Percentiles rank a stretch among this genome's conserved stretches.
Evolutionary conservation across 768 basidiomycete species (phyloP).

Genomic region (Asterophora lycoperdoides): DNA sequence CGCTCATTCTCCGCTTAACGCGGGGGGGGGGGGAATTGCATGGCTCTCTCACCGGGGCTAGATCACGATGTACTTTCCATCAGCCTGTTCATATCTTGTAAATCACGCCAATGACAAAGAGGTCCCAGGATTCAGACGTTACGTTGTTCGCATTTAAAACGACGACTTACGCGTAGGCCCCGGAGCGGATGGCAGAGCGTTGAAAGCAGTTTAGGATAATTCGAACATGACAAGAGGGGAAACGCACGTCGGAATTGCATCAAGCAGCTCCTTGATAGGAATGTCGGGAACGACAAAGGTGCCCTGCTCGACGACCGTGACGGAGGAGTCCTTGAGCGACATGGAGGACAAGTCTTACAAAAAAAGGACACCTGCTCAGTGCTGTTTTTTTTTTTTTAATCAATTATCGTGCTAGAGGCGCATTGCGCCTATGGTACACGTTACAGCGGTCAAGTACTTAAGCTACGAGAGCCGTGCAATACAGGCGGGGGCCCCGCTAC

Average conservation of each 20-base stretch:
- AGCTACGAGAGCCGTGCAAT: too few species aligned
- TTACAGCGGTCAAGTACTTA: too few species aligned
- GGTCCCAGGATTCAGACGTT: conserved; percentile 48
- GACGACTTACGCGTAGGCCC: conserved; percentile 64
- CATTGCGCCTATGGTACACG: too few species aligned
- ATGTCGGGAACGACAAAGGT: conserved; percentile 75
- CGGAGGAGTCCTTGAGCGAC: conserved; percentile 29
- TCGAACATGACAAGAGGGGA: conserved; percentile 5
- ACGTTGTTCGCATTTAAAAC: neutral
- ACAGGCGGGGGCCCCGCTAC: too few species aligned
- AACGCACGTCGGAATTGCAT: conserved; percentile 77
- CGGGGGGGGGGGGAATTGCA: too few species aligned
- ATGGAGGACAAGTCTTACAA: conserved; percentile 26
- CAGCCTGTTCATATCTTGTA: too few species aligned
- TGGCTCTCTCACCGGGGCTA: too few species aligned
- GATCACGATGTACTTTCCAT: too few species aligned
- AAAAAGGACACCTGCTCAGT: conserved; percentile 9
- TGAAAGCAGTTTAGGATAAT: conserved; percentile 58
- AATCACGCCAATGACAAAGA: conserved; percentile 59
- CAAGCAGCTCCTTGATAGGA: conserved; percentile 81
- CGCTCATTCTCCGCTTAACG: too few species aligned
- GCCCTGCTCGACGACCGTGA: conserved; percentile 48
- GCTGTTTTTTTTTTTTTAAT: too few species aligned
- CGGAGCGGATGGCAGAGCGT: conserved; percentile 80
- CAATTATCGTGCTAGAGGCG: too few species aligned